A percentile compares a stretch with the other conserved stretches of the same genome.
These are phyloP conservation scores for Cryptomeria japonica DNA, from an alignment of 75 land plant genomes.

Conservation along the genomic window DNA sequence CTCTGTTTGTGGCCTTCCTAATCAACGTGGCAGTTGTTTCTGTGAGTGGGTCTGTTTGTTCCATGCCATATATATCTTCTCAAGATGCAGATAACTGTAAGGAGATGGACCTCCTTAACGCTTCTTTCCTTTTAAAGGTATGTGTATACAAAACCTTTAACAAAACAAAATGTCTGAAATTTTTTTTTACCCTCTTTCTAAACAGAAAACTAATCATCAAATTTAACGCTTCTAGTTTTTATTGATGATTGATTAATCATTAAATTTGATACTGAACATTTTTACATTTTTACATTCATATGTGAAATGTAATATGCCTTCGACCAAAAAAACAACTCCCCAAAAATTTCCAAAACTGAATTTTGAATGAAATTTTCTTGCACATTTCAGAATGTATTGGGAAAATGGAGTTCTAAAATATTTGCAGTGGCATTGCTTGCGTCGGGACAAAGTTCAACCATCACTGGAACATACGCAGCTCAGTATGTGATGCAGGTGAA, in stretches of 20 bases:
- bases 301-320: no score
- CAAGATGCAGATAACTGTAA: neutral
- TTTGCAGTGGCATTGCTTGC: conserved; percentile 33
- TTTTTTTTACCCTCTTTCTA: neutral
- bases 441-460: conserved; percentile 41
- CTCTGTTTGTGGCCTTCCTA: conserved; percentile 35
- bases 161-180: neutral
- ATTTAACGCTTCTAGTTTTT: no score
- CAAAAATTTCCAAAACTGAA: neutral
- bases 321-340: neutral
- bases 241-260: no score
- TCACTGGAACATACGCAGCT: conserved; percentile 38
- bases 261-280: no score
- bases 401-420: conserved; percentile 18
- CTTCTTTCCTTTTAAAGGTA: neutral
- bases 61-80: neutral
- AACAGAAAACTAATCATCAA: neutral
- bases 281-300: no score
- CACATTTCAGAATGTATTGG: conserved; percentile 16
- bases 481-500: conserved; percentile 33
- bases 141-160: neutral
- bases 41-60: neutral
- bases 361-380: neutral
- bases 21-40: conserved; percentile 26
- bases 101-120: neutral